Percentiles rank a stretch among this genome's conserved stretches.
Conservation (phyloP, 2,329 filamentous ascomycete genomes). For the Hysterium pulicare region DNA sequence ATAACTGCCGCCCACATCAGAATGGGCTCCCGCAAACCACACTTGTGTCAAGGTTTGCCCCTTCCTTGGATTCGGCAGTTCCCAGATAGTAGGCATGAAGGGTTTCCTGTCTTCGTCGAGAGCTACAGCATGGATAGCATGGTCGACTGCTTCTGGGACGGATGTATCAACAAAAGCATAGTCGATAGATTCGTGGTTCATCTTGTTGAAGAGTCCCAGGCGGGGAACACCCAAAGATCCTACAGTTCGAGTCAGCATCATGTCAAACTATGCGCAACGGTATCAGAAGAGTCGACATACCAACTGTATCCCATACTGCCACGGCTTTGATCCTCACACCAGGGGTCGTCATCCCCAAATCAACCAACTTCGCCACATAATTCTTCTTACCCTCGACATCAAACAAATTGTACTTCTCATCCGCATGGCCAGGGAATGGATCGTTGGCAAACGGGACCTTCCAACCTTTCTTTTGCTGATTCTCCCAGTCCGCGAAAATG, state of each 20-base stretch:
- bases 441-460: slow-evolving; percentile 6
- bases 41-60: slow-evolving; percentile 38
- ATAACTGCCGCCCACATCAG: slow-evolving; percentile 44
- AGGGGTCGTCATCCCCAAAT: slow-evolving; percentile 8
- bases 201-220: not conserved
- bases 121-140: slow-evolving; percentile 49
- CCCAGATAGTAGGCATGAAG: slow-evolving; percentile 47
- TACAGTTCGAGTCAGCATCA: not conserved
- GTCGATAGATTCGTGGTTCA: not conserved
- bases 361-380: slow-evolving; percentile 5
- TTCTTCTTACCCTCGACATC: slow-evolving; percentile 1
- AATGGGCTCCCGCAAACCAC: slow-evolving; percentile 49
- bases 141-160: slow-evolving; percentile 24
- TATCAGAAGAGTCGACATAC: slow-evolving; percentile 4
- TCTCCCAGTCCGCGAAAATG: slow-evolving; percentile 8
- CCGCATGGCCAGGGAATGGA: slow-evolving; percentile 4
- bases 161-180: slow-evolving; percentile 1
- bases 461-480: slow-evolving; percentile 5
- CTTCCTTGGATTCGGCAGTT: slow-evolving; percentile 21
- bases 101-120: slow-evolving; percentile 46
- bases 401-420: slow-evolving; percentile 4
- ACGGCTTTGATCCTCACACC: slow-evolving; percentile 24
- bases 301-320: slow-evolving; percentile 43
- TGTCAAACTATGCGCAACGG: not conserved
- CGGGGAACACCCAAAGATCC: not conserved